Evolutionary conservation across 2,329 filamentous ascomycete species (phyloP), one percentile per base, ranked within the genome.

Genomic region (Botrytis fragariae): DNA sequence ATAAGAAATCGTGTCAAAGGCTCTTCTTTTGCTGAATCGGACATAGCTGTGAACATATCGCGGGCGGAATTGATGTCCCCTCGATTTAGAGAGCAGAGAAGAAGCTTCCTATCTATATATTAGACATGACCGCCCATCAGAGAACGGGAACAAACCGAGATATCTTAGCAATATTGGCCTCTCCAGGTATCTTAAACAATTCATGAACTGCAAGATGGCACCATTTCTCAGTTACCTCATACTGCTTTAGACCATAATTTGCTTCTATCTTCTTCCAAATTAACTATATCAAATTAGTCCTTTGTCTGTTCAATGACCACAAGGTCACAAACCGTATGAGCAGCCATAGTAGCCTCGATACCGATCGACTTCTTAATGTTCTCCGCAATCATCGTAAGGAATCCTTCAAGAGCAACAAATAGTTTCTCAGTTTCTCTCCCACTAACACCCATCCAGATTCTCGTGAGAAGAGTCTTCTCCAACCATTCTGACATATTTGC

Each of bases 191-290:
- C 20, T 86, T 83, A 76, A 98, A 94, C 0, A 93, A 78, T 0
- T 84, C 80, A 78, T 94, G 91, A 20, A 92, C 84, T 0, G 92
- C 90, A 29, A 94, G 80, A 12, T 82, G 85, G 77, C 93, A 97
- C 94, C 93, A 98, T 69, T 84, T 82, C 75, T 91, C 87, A 1
- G 91, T 87, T 22, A 84, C 76, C 3, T 85, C 83, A 72, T 87
- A 87, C 25, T 89, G 82, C 2, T 85, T 83, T 45, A 87, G 85
- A 1, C 82, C 82, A 75, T 88, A 89, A 22, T 85, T 84, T 1
- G 84, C 82, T 70, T 94, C 92, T n/a, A 93, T 85, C 39, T 86
- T 88, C 82, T 94, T 96, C 94, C 94, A 98, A 5, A 97, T 83
- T 5, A 97, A 81, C 92, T 95, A 74, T 75, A 10, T 16, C 18